These are phyloP conservation scores for Phytopythium ostracodes DNA, from an alignment of 352 stramenopile species.

Conservation along the genomic window DNA sequence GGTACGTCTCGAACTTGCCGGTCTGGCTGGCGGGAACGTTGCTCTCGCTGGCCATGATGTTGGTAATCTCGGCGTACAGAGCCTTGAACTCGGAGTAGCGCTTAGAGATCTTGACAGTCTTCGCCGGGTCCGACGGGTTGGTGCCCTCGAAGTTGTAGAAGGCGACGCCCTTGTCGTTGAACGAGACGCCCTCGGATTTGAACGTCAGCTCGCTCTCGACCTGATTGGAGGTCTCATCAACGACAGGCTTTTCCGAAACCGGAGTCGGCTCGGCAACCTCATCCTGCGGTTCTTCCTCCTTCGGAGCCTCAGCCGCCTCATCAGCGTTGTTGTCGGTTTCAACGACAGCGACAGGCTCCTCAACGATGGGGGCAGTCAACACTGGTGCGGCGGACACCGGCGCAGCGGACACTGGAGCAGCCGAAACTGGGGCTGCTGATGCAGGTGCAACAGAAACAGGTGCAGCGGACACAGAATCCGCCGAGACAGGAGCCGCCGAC, in stretches of 20 bases:
- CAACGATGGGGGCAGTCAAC: background rate
- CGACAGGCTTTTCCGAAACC: conserved; percentile 10
- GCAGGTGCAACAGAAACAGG: conserved; percentile 9
- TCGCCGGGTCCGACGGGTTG: conserved; percentile 33
- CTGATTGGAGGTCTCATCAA: conserved; percentile 15
- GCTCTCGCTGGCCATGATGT: conserved; percentile 51
- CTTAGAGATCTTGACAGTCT: conserved; percentile 52
- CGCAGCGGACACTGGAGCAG: background rate
- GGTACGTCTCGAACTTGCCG: conserved; percentile 59
- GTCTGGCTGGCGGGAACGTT: conserved; percentile 39
- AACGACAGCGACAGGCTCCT: conserved; percentile 10
- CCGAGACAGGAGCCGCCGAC: conserved; percentile 3
- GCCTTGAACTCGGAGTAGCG: conserved; percentile 77
- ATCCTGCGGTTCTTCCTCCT: conserved; percentile 6
- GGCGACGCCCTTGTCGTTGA: conserved; percentile 47
- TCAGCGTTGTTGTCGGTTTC: conserved; percentile 11
- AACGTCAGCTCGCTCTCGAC: conserved; percentile 28
- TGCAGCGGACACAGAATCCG: conserved; percentile 10
- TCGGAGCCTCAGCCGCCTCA: background rate
- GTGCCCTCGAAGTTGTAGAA: conserved; percentile 61
- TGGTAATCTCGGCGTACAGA: conserved; percentile 43
- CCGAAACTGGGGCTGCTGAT: conserved; percentile 8
- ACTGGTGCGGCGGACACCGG: background rate
- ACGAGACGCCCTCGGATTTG: conserved; percentile 29
- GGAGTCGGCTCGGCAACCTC: conserved; percentile 7